Percentiles rank a stretch among this genome's conserved stretches.
These are phyloP conservation scores for Diaporthe vexans DNA, from an alignment of 2,329 filamentous ascomycete species.

Conservation along the genomic window DNA sequence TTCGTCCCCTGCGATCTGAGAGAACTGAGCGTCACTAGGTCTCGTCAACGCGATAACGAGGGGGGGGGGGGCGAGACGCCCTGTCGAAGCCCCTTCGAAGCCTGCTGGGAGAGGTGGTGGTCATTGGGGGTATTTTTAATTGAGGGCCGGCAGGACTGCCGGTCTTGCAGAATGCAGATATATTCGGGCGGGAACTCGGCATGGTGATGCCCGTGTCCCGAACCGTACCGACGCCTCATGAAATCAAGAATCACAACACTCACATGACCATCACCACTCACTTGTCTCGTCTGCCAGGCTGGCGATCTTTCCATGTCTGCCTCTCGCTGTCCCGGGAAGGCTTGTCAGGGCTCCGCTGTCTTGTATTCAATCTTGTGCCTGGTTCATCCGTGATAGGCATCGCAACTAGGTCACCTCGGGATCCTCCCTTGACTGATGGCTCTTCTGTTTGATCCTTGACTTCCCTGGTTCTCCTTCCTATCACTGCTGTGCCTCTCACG, in stretches of 20 bases:
- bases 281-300: no score
- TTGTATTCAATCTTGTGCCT: not conserved
- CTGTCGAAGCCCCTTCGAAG: not conserved
- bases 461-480: not conserved
- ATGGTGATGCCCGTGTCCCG: not conserved
- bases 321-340: not conserved
- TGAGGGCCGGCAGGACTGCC: not conserved
- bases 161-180: slow-evolving; percentile 21
- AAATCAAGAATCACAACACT: slow-evolving; percentile 32
- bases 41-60: slow-evolving; percentile 10
- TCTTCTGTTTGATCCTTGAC: not conserved
- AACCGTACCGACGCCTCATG: slow-evolving; percentile 7
- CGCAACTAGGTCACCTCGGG: not conserved
- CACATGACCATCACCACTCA: not conserved
- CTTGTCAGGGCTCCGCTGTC: not conserved
- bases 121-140: slow-evolving; percentile 19
- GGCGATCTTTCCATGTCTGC: not conserved
- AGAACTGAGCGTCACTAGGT: slow-evolving; percentile 19
- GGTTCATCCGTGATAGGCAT: not conserved
- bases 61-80: not conserved
- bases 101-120: slow-evolving; percentile 19
- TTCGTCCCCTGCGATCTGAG: slow-evolving; percentile 13
- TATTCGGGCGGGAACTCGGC: not conserved
- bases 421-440: not conserved
- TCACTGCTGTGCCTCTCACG: not conserved